phyloP scores from a whole-genome alignment of 192 early-diverging fungal species.

The Coemansia sp. region DNA sequence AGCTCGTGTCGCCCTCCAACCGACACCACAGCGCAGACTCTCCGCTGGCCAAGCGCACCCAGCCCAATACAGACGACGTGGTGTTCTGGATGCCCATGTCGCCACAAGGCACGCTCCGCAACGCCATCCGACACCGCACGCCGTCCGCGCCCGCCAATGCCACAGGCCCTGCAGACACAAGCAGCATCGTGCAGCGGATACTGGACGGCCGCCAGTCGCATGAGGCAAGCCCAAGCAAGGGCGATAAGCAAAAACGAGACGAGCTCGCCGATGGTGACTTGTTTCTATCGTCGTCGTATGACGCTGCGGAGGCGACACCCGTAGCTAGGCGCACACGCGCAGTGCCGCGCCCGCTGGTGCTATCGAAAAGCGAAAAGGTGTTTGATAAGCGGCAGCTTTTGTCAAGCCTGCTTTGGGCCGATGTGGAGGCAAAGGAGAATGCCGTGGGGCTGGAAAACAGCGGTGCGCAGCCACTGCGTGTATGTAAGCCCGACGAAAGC shows the following conservation, averaged over 20 bases:
- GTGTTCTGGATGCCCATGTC: constrained; percentile 49
- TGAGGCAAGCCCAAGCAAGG: neutral
- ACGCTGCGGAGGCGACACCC: neutral
- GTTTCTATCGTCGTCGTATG: neutral
- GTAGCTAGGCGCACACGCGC: constrained; percentile 9
- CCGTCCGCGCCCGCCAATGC: neutral
- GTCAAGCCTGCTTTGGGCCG: constrained; percentile 28
- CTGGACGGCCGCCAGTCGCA: constrained; percentile 31
- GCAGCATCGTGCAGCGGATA: constrained; percentile 42
- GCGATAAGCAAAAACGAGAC: neutral
- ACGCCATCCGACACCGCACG: constrained; percentile 32
- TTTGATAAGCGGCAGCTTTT: constrained; percentile 41
- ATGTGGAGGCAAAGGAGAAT: neutral
- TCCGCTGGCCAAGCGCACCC: constrained; percentile 9
- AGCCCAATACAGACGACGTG: constrained; percentile 12
- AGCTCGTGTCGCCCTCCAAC: constrained; percentile 8
- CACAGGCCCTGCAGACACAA: neutral
- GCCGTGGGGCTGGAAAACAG: too few species aligned
- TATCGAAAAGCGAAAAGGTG: constrained; percentile 27
- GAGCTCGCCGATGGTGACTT: neutral
- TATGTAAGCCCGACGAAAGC: too few species aligned
- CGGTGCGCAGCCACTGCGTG: too few species aligned
- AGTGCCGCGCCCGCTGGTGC: constrained; percentile 19
- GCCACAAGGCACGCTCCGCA: constrained; percentile 37
- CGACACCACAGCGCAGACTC: constrained; percentile 31